Conservation (phyloP, 768 basidiomycete species). For the Naganishia friedmannii region DNA sequence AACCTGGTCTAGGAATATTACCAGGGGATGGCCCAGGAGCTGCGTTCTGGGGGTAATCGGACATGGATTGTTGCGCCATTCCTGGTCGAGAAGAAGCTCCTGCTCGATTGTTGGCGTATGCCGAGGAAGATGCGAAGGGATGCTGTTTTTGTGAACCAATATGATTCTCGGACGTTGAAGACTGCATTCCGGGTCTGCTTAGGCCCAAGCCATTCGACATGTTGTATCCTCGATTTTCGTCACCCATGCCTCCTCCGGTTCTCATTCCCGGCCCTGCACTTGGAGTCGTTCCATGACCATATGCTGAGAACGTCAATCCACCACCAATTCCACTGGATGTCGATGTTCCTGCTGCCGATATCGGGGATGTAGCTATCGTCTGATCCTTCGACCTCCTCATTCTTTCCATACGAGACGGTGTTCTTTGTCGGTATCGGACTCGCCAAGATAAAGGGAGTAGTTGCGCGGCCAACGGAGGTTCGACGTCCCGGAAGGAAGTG, state of each 20-base stretch:
- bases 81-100: constrained; percentile 13
- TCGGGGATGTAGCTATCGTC: neutral
- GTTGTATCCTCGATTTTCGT: constrained; percentile 8
- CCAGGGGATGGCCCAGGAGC: neutral
- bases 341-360: constrained; percentile 10
- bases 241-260: constrained; percentile 7
- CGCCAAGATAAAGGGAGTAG: neutral
- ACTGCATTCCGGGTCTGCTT: constrained; percentile 5
- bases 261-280: neutral
- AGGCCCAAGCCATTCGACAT: neutral
- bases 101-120: constrained; percentile 10
- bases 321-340: constrained; percentile 17
- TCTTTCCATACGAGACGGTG: neutral
- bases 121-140: constrained; percentile 18
- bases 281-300: constrained; percentile 7
- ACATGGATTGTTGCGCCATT: constrained; percentile 4
- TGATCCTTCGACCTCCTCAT: neutral
- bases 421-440: neutral
- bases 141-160: constrained; percentile 9
- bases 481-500: neutral
- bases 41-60: neutral
- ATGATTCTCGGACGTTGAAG: constrained; percentile 13
- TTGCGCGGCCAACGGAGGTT: neutral
- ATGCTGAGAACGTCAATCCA: constrained; percentile 16
- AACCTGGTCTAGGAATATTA: constrained; percentile 11